Percentiles rank a stretch among this genome's conserved stretches.
phyloP scores from a whole-genome alignment of 2,329 filamentous ascomycete species.

The Blastomyces emzantsi region DNA sequence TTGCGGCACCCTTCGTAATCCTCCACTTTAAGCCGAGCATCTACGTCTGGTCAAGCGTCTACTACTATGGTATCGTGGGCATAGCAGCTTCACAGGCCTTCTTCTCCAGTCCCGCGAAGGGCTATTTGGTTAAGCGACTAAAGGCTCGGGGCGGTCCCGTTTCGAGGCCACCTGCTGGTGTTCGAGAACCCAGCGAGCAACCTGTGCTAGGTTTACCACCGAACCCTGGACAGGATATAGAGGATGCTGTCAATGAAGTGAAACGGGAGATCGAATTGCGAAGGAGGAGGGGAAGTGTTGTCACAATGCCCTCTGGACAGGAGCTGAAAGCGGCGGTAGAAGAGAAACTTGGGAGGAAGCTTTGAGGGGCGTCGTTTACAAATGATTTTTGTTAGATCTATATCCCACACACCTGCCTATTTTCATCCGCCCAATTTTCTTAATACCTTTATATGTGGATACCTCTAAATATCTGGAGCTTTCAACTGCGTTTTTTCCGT shows the following conservation, averaged over 20 bases:
- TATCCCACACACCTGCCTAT: too few species aligned
- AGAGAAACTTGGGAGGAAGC: slow-evolving; percentile 42
- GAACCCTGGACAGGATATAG: slow-evolving; percentile 65
- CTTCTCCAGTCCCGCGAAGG: slow-evolving; percentile 71
- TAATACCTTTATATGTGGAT: background rate
- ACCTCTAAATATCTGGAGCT: too few species aligned
- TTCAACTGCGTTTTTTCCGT: too few species aligned
- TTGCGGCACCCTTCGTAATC: slow-evolving; percentile 74
- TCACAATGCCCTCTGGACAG: slow-evolving; percentile 38
- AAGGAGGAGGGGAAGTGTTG: slow-evolving; percentile 38
- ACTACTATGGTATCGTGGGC: slow-evolving; percentile 74
- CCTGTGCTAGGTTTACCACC: slow-evolving; percentile 69
- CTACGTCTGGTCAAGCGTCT: slow-evolving; percentile 71
- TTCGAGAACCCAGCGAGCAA: slow-evolving; percentile 32
- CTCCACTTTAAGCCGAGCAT: slow-evolving; percentile 64
- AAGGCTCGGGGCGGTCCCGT: slow-evolving; percentile 42
- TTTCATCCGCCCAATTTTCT: too few species aligned
- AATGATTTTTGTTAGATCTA: too few species aligned
- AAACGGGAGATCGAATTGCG: slow-evolving; percentile 60
- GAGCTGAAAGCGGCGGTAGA: slow-evolving; percentile 47
- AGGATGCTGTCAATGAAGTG: slow-evolving; percentile 69
- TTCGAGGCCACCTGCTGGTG: slow-evolving; percentile 17
- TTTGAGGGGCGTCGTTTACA: slow-evolving; percentile 16
- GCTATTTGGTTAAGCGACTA: slow-evolving; percentile 47
- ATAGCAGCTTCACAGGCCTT: slow-evolving; percentile 58